These are phyloP conservation scores for Platanus orientalis DNA, from an alignment of 164 flowering plant genomes.

Conservation along the genomic window DNA sequence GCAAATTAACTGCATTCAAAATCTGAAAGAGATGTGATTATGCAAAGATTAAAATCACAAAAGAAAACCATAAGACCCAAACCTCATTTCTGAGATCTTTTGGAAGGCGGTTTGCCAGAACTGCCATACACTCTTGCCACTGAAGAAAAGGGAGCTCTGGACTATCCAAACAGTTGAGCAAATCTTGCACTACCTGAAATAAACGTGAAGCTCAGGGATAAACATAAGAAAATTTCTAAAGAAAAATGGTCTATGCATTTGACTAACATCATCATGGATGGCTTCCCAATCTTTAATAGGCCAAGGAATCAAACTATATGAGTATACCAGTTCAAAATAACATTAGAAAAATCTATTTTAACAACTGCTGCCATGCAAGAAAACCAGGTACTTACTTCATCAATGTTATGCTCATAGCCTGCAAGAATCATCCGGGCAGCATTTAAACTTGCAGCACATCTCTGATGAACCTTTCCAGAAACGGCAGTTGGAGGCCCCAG, in stretches of 20 bases:
- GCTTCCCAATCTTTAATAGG: background rate
- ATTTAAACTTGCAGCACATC: constrained; percentile 91
- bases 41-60: background rate
- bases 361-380: background rate
- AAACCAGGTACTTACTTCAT: constrained; percentile 52
- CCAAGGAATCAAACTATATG: background rate
- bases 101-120: constrained; percentile 88
- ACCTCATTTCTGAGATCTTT: constrained; percentile 84
- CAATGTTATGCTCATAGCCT: constrained; percentile 92
- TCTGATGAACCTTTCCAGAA: constrained; percentile 96
- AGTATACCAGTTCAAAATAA: no score
- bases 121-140: constrained; percentile 98
- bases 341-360: background rate
- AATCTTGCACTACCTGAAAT: constrained; percentile 82
- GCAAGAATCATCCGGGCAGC: constrained; percentile 96
- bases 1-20: constrained; percentile 4
- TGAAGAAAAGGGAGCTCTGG: constrained; percentile 98
- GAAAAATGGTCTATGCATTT: background rate
- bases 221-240: background rate
- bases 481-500: constrained; percentile 94
- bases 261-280: background rate
- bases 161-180: constrained; percentile 91
- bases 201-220: constrained; percentile 1
- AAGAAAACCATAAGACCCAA: constrained; percentile 2
- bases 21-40: constrained; percentile 1